Evolutionary conservation across 495 filamentous ascomycete species (phyloP).

Genomic region (Xylaria longipes): DNA sequence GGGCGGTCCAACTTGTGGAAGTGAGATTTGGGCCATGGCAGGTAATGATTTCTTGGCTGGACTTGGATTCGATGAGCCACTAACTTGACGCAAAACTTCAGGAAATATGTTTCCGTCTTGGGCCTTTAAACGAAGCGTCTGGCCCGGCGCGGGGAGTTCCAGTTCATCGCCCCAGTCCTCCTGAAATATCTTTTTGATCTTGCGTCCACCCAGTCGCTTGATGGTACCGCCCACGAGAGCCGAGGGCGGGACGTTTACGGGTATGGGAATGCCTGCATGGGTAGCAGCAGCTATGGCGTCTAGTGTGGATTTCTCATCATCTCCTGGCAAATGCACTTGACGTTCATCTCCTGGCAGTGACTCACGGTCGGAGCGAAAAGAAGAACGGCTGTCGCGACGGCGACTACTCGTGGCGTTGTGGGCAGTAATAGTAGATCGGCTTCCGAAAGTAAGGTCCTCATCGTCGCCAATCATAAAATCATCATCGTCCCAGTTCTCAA

Average conservation of each 20-base stretch:
- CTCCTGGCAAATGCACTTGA: constrained; percentile 77
- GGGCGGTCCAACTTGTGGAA: constrained; percentile 26
- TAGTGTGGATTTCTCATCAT: constrained; percentile 78
- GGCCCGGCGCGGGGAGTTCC: constrained; percentile 71
- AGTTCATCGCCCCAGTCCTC: constrained; percentile 92
- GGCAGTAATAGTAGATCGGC: constrained; percentile 62
- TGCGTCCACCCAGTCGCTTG: constrained; percentile 84
- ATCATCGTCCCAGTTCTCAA: constrained; percentile 89
- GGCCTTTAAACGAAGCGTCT: constrained; percentile 67
- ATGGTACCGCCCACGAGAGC: constrained; percentile 93
- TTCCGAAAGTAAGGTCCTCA: constrained; percentile 71
- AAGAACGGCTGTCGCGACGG: constrained; percentile 75
- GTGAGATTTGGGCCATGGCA: constrained; percentile 29
- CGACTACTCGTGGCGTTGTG: constrained; percentile 46
- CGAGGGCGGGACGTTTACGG: constrained; percentile 87
- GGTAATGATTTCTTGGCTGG: constrained; percentile 46
- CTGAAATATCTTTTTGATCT: constrained; percentile 73
- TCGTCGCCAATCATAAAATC: constrained; percentile 73
- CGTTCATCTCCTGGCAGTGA: constrained; percentile 82
- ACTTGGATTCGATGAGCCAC: constrained; percentile 50
- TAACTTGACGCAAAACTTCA: constrained; percentile 70
- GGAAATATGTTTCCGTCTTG: constrained; percentile 67
- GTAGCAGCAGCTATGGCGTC: constrained; percentile 87
- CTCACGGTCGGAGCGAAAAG: constrained; percentile 80
- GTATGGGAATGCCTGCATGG: constrained; percentile 90